Percentiles rank a stretch among this genome's conserved stretches.
phyloP scores from a whole-genome alignment of 1,284 basidiomycete species.

The Microbotryomycetes sp. region DNA sequence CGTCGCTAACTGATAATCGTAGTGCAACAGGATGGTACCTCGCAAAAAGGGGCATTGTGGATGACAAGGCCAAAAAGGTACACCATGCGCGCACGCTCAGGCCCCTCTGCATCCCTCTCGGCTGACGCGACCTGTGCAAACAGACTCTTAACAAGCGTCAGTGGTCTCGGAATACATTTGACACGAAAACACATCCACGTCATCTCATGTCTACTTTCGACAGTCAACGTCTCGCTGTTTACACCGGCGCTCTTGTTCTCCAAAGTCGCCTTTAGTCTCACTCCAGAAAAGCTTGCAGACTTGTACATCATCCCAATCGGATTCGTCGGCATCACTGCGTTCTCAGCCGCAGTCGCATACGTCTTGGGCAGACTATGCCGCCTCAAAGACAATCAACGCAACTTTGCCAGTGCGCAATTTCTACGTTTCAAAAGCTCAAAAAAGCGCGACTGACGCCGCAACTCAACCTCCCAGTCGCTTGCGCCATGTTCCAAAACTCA shows the following conservation, averaged over 20 bases:
- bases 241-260: slow-evolving; percentile 41
- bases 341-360: slow-evolving; percentile 39
- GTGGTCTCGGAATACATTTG: slow-evolving; percentile 8
- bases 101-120: slow-evolving; percentile 1
- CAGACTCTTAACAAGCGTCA: slow-evolving; percentile 24
- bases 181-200: slow-evolving; percentile 34
- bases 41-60: slow-evolving; percentile 42
- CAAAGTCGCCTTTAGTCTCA: slow-evolving; percentile 45
- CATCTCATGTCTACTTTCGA: slow-evolving; percentile 25
- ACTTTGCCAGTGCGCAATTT: slow-evolving; percentile 40
- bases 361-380: slow-evolving; percentile 37
- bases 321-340: slow-evolving; percentile 41
- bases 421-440: neutral
- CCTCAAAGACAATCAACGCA: slow-evolving; percentile 39
- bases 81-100: no score
- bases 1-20: neutral
- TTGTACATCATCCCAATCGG: slow-evolving; percentile 42
- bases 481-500: slow-evolving; percentile 37
- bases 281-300: slow-evolving; percentile 42
- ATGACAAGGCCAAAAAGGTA: slow-evolving; percentile 40
- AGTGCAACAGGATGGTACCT: slow-evolving; percentile 39
- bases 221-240: slow-evolving; percentile 29
- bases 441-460: neutral
- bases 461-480: slow-evolving; percentile 20
- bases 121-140: neutral